Evolutionary conservation across 1,284 basidiomycete species (phyloP), one percentile per base, ranked within the genome.

Genomic region (Apiotrichum brassicae): DNA sequence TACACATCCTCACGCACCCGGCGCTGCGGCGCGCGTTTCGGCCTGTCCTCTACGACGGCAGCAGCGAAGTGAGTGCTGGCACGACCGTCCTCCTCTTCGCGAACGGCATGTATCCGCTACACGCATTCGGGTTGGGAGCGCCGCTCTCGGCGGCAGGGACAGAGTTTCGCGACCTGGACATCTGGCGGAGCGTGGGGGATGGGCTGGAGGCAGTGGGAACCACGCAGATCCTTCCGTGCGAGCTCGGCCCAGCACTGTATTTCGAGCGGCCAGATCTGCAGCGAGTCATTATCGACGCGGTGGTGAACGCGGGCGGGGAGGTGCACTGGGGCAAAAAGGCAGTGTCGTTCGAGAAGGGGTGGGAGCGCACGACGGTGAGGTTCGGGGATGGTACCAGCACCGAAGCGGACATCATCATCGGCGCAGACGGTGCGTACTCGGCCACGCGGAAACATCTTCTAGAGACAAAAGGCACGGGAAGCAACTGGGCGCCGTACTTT

Each of bases 381-480:
- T 46, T 46, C 26, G 16, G 6, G 6, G 45, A 46, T 22, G 37
- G 37, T 6, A n/a, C 18, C 12, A 33, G 6, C 3, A 9, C 18
- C 16, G 7, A 11, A 1, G 23, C 37, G 5, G 36, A 39, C 36
- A 14, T 46, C 4, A 18, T 46, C 28, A 37, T 46, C n/a, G 45
- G 45, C 14, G 45, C 45, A 1, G 45, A 46, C 20, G 45, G 45
- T 4, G 45, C 26, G 8, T 46, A 46, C 26, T 46, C 45, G 28
- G 28, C 28, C 7, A 37, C 40, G 3, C 36, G 45, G 4, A 25
- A 37, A 18, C 37, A 46, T 20, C 19, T 46, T 19, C 28, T 46
- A 8, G n/a, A n/a, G n/a, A n/a, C n/a, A n/a, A n/a, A n/a, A n/a
- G n/a, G n/a, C 18, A 35, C 23, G 8, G n/a, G 12, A 5, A n/a